Conservation (phyloP, 805 yeast species). For the Saccharomycopsis guyanensis region DNA sequence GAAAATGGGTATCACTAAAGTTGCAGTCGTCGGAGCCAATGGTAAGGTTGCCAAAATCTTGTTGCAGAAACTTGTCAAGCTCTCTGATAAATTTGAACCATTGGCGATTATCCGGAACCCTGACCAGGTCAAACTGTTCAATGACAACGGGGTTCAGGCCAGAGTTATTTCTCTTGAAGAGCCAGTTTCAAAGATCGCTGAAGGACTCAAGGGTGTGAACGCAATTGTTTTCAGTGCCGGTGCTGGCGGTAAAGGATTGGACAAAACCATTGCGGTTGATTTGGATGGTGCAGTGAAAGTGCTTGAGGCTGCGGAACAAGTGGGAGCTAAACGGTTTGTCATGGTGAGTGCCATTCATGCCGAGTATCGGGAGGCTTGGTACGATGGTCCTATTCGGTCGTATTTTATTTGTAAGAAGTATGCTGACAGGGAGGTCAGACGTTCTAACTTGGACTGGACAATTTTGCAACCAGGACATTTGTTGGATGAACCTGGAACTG, state of each 20-base stretch:
- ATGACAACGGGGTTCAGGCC: conserved; percentile 31
- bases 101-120: conserved; percentile 38
- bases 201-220: conserved; percentile 38
- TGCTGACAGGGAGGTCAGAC: conserved; percentile 43
- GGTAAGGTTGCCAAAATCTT: conserved; percentile 51
- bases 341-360: conserved; percentile 52
- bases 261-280: conserved; percentile 43
- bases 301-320: conserved; percentile 44
- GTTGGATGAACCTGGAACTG: conserved; percentile 35
- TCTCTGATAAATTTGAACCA: conserved; percentile 31
- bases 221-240: conserved; percentile 59
- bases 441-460: conserved; percentile 42
- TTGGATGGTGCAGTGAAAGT: conserved; percentile 54
- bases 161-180: conserved; percentile 34
- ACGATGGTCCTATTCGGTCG: conserved; percentile 32
- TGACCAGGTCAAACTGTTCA: conserved; percentile 37
- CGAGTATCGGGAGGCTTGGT: conserved; percentile 41
- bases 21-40: conserved; percentile 52
- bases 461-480: conserved; percentile 48
- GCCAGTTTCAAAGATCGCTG: conserved; percentile 30
- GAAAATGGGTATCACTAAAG: too few relatives aligned
- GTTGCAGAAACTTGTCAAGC: conserved; percentile 29
- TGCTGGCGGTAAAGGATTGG: conserved; percentile 48
- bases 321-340: conserved; percentile 38
- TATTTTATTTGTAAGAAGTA: conserved; percentile 57